Evolutionary conservation across 2,329 filamentous ascomycete genomes (phyloP).

Genomic region (Penicillium sp.): DNA sequence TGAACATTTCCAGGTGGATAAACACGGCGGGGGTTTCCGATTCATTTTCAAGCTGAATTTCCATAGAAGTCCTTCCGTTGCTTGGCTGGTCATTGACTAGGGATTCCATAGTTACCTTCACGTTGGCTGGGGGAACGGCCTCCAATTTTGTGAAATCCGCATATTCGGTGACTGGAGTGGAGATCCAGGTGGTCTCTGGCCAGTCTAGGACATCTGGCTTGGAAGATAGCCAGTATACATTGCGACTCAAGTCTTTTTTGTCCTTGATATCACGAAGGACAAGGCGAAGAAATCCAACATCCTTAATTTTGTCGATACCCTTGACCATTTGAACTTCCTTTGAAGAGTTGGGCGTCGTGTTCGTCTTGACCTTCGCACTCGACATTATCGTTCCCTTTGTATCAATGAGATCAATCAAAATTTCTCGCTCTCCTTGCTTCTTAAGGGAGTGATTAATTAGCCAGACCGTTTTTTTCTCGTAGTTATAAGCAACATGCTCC

Average conservation of each 20-base stretch:
- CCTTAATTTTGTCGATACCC: slow-evolving; percentile 34
- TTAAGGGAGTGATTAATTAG: slow-evolving; percentile 56
- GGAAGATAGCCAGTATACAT: slow-evolving; percentile 60
- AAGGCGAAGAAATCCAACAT: slow-evolving; percentile 54
- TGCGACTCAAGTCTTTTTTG: slow-evolving; percentile 49
- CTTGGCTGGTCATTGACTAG: background rate
- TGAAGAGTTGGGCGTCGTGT: slow-evolving; percentile 50
- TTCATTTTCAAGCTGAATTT: slow-evolving; percentile 53
- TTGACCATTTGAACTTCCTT: slow-evolving; percentile 37
- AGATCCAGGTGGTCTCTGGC: slow-evolving; percentile 58
- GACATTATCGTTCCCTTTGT: slow-evolving; percentile 47
- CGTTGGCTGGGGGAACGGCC: slow-evolving; percentile 37
- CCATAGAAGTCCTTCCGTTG: slow-evolving; percentile 16
- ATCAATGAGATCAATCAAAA: slow-evolving; percentile 54
- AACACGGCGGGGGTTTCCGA: slow-evolving; percentile 59
- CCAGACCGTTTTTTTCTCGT: slow-evolving; percentile 47
- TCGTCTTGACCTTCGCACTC: slow-evolving; percentile 28
- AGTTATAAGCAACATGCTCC: slow-evolving; percentile 60
- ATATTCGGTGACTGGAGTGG: slow-evolving; percentile 57
- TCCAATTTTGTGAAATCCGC: slow-evolving; percentile 51
- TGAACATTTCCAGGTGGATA: slow-evolving; percentile 52
- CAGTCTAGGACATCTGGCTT: slow-evolving; percentile 54
- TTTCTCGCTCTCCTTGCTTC: slow-evolving; percentile 38
- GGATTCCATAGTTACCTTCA: slow-evolving; percentile 33
- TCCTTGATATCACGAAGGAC: slow-evolving; percentile 39